These are phyloP conservation scores for Ilex aquifolium DNA, from an alignment of 257 asterid species.

Conservation along the genomic window DNA sequence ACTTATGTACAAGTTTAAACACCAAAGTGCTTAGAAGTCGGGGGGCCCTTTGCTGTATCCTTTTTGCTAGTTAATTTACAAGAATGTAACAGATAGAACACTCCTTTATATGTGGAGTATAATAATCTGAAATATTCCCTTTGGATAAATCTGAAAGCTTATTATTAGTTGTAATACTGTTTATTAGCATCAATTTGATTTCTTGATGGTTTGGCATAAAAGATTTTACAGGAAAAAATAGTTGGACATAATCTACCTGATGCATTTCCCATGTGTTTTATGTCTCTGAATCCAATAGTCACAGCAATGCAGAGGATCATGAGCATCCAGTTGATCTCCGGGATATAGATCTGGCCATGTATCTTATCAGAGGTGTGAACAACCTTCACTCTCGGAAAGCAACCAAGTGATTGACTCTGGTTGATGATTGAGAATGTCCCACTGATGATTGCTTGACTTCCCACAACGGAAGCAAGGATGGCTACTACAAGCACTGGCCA, in stretches of 20 bases:
- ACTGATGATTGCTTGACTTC: slow-evolving; percentile 3
- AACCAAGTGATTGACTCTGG: slow-evolving; percentile 5
- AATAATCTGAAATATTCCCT: too few species aligned
- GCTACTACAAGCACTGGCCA: slow-evolving; percentile 2
- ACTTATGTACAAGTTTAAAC: too few species aligned
- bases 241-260: background rate
- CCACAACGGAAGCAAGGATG: slow-evolving; percentile 1
- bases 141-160: too few species aligned
- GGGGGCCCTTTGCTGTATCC: too few species aligned
- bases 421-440: slow-evolving; percentile 1
- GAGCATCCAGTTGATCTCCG: slow-evolving; percentile 2
- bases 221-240: background rate
- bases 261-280: slow-evolving; percentile 1
- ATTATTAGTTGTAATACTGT: too few species aligned
- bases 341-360: slow-evolving; percentile 5
- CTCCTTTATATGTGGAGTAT: too few species aligned
- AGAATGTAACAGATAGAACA: too few species aligned
- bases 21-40: too few species aligned
- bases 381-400: slow-evolving; percentile 2
- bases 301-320: slow-evolving; percentile 6
- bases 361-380: slow-evolving; percentile 1
- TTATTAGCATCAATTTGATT: too few species aligned
- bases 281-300: slow-evolving; percentile 1
- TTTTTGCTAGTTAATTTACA: too few species aligned
- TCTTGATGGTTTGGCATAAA: too few species aligned